Base-by-base conservation (phyloP, 257 asterid species). In the Solanum bulbocastanum region DNA sequence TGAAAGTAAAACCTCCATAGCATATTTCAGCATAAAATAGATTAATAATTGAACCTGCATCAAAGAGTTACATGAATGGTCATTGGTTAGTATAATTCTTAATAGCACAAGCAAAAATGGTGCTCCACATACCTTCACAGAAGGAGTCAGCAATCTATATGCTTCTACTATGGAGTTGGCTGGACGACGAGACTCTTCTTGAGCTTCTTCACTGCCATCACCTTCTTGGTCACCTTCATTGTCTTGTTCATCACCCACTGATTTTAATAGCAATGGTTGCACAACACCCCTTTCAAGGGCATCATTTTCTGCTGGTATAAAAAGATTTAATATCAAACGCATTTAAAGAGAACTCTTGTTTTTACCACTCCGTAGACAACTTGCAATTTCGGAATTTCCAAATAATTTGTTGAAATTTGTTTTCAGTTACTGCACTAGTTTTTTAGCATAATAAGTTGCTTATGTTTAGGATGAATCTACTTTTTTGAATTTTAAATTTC, bases 21-120 rank as follows among this genome's bases (percentile, higher is more conserved):
- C 99, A 82, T 97, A 97, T 89, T 97, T 97, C 88, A 97, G 96
- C 99, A 97, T 97, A 90, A 97, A 97, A 93, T 97, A 97, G 73
- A 96, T 97, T 93, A 97, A 88, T 92, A 97, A 88, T 88, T 96
- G 99, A 91, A 97, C 99, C 99, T 95, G 99, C 91, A 93, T 87
- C 42, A 82, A 81, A 30, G 40, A 82, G 42, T 49, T 5, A 2
- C 2, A 79, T 4, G 5, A 44, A 44, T 79, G 85, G 66, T 79
- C 4, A 44, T 25, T 27, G 10, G 66, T 42, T 44, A 44, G 85
- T 79, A 27, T 44, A 14, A 15, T 79, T 44, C 10, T 27, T 79
- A 79, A 79, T 27, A 79, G 37, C 39, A 46, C 27, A 79, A 30
- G 37, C 1, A 78, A 44, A 42, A 27, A 7, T 14, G 84, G 36